Evolutionary conservation across 2,329 filamentous ascomycete genomes (phyloP), one percentile per base, ranked within the genome.

Genomic region (Colletotrichum euphorbiae): DNA sequence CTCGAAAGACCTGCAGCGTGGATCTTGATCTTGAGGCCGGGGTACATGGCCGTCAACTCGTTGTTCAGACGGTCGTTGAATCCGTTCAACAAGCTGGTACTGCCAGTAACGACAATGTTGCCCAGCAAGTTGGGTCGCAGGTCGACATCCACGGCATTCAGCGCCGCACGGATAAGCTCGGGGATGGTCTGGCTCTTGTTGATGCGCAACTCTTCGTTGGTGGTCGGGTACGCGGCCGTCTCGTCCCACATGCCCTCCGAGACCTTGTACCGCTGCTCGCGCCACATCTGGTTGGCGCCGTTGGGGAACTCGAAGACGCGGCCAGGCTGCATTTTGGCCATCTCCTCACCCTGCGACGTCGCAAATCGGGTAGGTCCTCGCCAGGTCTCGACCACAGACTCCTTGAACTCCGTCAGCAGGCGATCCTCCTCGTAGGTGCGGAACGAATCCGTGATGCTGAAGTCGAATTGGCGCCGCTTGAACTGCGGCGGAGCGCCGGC

Each of bases 221-320:
- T 71, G 12, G 80, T 76, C 3, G 82, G 79, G 60, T 93, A 88
- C 3, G 92, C 91, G 42, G 91, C 92, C 60, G 89, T 89, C 73
- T 94, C 91, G 77, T 98, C 95, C 85, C 96, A 99, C 78, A 99
- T 87, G 46, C 93, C 93, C 81, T 99, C 96, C 2, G 91, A 90
- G 11, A 93, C 91, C 72, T 90, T 89, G 85, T 91, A 98, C 57
- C 96, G 90, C 78, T 98, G 94, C 63, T 91, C 87, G 70, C 93
- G 91, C 84, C 97, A 99, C 80, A 97, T 91, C 78, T 97, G 93
- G 83, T 98, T 99, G 82, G 91, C 94, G 57, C 96, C 96, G 77
- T 98, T 93, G 9, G 96, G 96, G 87, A 99, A 96, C 83, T 99
- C 96, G 75, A 98, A 99, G 11, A 96, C 92, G 59, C 93, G 91